Base-by-base conservation (phyloP, 2,329 filamentous ascomycete genomes). In the Beauveria medogensis region DNA sequence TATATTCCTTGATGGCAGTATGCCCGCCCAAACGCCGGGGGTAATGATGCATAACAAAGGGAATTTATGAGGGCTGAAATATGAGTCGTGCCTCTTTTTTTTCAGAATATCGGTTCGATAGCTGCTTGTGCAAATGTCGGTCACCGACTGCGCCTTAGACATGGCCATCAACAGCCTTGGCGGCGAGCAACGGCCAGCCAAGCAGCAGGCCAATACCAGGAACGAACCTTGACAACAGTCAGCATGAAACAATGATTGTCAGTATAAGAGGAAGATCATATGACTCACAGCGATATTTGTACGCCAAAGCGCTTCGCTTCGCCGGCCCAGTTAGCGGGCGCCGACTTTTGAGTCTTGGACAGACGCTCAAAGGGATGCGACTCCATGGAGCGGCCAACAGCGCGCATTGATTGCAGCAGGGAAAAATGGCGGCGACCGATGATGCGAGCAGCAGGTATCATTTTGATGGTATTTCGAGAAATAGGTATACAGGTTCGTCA, bases 281-380 rank as follows among this genome's bases (percentile, higher is more conserved):
- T 4, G 60, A 71, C 73, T 68, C 70, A 75, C 73, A 72, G 48
- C 28, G 69, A 61, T n/a, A 67, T 64, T 57, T 73, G 72, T 56
- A 64, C 66, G 10, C 69, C 69, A 59, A 69, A 64, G 40, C 71
- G 69, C 67, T 70, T 72, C 51, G 68, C 62, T 62, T 74, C 67
- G 57, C 64, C 67, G 46, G 64, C 66, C 65, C 73, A 75, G 62
- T 75, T 70, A 47, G 67, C 67, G 37, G 59, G 62, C n/a, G 70
- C 69, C 14, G 69, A 52, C 62, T 66, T 65, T 56, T 69, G 68
- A 24, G 66, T 64, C 18, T 64, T 56, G 48, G 72, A 65, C 16
- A 72, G 63, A 53, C 73, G 69, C 65, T 73, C 69, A 52, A 74
- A 74, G 59, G 72, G 71, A 57, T 75, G 73, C 59, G 72, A 48